Evolutionary conservation across 345 rosid species (phyloP), one percentile per base, ranked within the genome.

Genomic region (Ailanthus altissimus): DNA sequence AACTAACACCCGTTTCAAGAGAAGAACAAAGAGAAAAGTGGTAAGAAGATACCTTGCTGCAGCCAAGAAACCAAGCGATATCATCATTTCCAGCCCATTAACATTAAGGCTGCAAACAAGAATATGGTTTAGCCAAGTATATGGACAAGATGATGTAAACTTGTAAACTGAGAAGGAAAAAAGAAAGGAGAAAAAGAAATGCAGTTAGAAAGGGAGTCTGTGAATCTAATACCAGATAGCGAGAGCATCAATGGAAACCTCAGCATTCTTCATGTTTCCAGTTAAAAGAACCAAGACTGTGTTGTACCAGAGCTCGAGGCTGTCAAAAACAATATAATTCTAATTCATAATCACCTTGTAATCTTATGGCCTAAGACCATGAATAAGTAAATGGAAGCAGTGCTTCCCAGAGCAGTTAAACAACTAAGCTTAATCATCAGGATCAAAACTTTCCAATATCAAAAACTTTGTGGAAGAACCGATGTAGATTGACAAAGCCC

Each of bases 231-330:
- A 93, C 98, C 98, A 93, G 51, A 94, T 90, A 65, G 97, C 81
- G 12, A 94, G 86, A 25, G 98, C 98, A 85, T 91, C 89, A 50
- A 93, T 88, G 75, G 95, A 77, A 80, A 90, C 86, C 78, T 89
- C 87, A 14, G 97, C 95, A 76, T 90, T 86, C 76, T 81, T 70
- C 85, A 93, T 28, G 76, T 85, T 85, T 73, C 98, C 97, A 0
- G 97, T 89, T 53, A 92, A 74, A 51, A 92, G 88, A 66, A 93
- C 77, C 80, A 93, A 81, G 72, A 90, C 77, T 23, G 97, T 84
- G 83, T 85, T 93, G 93, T 93, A 92, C 97, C 98, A 92, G 70
- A 90, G 83, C 86, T 93, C 95, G 57, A 93, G 89, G 74, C 93
- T 90, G 92, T 42, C 67, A 68, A 65, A 20, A 36, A 75, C 60